Base-by-base conservation (phyloP, 108 stramenopile genomes). In the Nitzschia palea region DNA sequence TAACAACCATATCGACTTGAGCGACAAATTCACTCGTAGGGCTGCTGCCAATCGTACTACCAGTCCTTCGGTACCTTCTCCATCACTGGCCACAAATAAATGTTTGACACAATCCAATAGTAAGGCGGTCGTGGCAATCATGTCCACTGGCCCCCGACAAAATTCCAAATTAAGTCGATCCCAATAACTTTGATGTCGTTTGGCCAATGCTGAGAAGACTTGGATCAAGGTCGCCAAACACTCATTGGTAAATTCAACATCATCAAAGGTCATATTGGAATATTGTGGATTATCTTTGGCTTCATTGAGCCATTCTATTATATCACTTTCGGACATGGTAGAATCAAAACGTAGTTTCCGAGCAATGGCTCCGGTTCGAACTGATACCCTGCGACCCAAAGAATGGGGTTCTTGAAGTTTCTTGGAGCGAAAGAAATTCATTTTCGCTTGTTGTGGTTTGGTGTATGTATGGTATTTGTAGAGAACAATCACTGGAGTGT, bases 111-210 rank as follows among this genome's bases (percentile, higher is more conserved):
- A 50, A 3, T 70, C 69, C 59, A 61, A 2, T 25, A 51, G 10
- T 15, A 70, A 23, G 4, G 48, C 59, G 2, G 59, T 23, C 5
- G 69, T 51, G 10, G 52, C 37, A 42, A 70, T 40, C 36, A 70
- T 20, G 36, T 70, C 69, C 0, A 60, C 50, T 17, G 47, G 28
- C 26, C 69, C 69, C 0, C 4, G n/a, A 40, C 69, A 70, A 51
- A 70, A 70, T 33, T 70, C 69, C 14, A 70, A 23, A 30, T 52
- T 61, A 18, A 70, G 12, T 37, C 48, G 12, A 44, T 70, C 69
- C 44, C n/a, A 70, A 2, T 34, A 33, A 12, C 65, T 10, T 55
- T 33, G 54, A 2, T 34, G 33, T 10, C 36, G 50, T 36, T 44
- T 31, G 31, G 59, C 50, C 17, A 35, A 37, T 1, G 27, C 18